Evolutionary conservation across 2,329 filamentous ascomycete species (phyloP), one percentile per base, ranked within the genome.

Genomic region (Epichloe hybrida): DNA sequence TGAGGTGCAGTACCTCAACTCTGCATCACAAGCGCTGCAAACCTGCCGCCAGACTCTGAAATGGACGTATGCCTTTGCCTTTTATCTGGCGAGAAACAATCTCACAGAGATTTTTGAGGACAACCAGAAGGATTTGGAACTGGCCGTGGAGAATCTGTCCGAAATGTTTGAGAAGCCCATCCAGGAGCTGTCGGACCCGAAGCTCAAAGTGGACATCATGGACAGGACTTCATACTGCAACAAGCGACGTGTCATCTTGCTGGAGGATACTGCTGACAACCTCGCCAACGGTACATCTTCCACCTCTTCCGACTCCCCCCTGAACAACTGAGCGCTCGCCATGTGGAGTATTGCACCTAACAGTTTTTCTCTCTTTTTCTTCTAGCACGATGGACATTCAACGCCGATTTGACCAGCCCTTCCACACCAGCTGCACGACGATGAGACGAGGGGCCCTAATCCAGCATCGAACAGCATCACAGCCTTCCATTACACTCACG

Each of bases 101-200:
- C 72, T 93, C 50, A 97, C 93, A 0, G 88, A 91, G 64, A 97
- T 98, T 50, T 98, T 98, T 54, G 93, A 98, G 66, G 90, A 97
- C 66, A 98, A 98, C 66, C 93, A 98, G 63, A 95, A 95, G 67
- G 93, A 98, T 64, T 72, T 98, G 23, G 93, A 98, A 68, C 86
- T 98, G 81, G 91, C 93, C 0, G 93, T 97, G 1, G 93, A 98
- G 71, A 90, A 87, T 52, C 71, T 98, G 56, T 95, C 88, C n/a
- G 90, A 95, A 68, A 95, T 98, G 88, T 98, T 98, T 58, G 93
- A 98, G 75, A 96, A 95, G 72, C 88, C 90, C 0, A 88, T 91
- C n/a, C 72, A 81, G 40, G 89, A 96, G 60, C 73, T 98, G n/a
- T 80, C 88, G 4, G 80, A 84, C 44, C 66, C 88, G n/a, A 95